phyloP scores from a whole-genome alignment of 306 rosid genomes.

The Lathyrus aphaca region DNA sequence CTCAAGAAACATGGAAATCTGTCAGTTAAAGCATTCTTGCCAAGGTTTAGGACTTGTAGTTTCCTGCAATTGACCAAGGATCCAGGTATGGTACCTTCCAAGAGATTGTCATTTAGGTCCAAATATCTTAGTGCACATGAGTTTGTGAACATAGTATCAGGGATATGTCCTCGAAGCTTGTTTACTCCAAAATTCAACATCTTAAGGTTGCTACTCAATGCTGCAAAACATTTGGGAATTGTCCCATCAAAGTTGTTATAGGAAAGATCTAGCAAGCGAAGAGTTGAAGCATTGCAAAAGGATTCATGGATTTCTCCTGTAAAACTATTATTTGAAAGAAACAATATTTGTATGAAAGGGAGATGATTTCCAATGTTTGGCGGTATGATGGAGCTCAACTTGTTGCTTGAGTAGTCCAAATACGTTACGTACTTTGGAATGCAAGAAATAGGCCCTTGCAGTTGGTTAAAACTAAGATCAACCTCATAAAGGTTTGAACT shows the following conservation, averaged over 20 bases:
- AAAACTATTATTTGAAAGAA: constrained; percentile 42
- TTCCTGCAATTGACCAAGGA: constrained; percentile 10
- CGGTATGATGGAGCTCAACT: constrained; percentile 8
- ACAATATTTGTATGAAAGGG: fast-evolving
- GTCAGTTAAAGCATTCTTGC: not conserved
- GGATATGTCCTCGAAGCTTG: constrained; percentile 17
- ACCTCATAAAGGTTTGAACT: not conserved
- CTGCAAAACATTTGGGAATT: constrained; percentile 34
- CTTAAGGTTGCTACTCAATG: not conserved
- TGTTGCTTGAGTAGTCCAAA: constrained; percentile 35
- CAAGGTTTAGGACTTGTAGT: constrained; percentile 27
- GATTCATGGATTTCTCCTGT: constrained; percentile 33
- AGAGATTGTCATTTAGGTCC: constrained; percentile 35
- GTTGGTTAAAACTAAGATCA: constrained; percentile 49
- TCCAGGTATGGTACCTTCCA: constrained; percentile 32
- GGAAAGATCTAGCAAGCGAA: constrained; percentile 45
- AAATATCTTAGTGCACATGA: constrained; percentile 37
- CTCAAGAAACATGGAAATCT: constrained; percentile 30
- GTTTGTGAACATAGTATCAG: not conserved
- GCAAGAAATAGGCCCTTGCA: constrained; percentile 28
- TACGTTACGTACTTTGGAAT: not conserved
- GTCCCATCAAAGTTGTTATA: constrained; percentile 25
- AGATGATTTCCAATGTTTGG: constrained; percentile 28
- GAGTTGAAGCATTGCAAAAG: constrained; percentile 28
- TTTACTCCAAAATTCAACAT: constrained; percentile 38